phyloP scores from a whole-genome alignment of 176 grass and related monocot genomes.

The Zizania latifolia region DNA sequence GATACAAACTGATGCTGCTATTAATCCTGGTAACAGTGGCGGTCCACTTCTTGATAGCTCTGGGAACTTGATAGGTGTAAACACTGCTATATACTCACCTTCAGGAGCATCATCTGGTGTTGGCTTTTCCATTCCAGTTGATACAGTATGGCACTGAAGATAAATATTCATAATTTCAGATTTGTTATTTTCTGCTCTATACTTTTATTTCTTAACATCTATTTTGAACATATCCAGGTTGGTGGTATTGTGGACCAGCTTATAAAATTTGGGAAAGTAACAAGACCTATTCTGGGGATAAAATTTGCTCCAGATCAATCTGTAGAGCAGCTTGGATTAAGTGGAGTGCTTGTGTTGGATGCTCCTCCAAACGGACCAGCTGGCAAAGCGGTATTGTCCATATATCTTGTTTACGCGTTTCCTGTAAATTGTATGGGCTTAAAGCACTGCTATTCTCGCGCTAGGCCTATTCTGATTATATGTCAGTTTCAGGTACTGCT shows the following conservation, averaged over 20 bases:
- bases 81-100: constrained; percentile 98
- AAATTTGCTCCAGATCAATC: constrained; percentile 99
- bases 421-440: background rate
- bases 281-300: constrained; percentile 95
- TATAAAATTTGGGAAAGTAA: constrained; percentile 91
- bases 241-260: constrained; percentile 95
- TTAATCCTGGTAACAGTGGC: constrained; percentile 97
- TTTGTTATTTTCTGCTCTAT: background rate
- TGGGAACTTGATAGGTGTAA: constrained; percentile 95
- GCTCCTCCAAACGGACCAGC: constrained; percentile 91
- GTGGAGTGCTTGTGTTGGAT: constrained; percentile 96
- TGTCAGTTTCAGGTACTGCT: background rate
- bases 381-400: constrained; percentile 80
- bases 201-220: background rate
- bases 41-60: constrained; percentile 94
- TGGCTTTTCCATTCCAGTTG: constrained; percentile 98
- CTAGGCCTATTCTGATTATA: background rate
- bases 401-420: background rate
- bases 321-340: constrained; percentile 94
- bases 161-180: background rate
- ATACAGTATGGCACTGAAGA: constrained; percentile 56
- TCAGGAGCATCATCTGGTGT: constrained; percentile 98
- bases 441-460: background rate
- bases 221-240: constrained; percentile 46
- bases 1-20: constrained; percentile 96